Evolutionary conservation across 2,329 filamentous ascomycete genomes (phyloP).

Genomic region (Penicillium corylophilum): DNA sequence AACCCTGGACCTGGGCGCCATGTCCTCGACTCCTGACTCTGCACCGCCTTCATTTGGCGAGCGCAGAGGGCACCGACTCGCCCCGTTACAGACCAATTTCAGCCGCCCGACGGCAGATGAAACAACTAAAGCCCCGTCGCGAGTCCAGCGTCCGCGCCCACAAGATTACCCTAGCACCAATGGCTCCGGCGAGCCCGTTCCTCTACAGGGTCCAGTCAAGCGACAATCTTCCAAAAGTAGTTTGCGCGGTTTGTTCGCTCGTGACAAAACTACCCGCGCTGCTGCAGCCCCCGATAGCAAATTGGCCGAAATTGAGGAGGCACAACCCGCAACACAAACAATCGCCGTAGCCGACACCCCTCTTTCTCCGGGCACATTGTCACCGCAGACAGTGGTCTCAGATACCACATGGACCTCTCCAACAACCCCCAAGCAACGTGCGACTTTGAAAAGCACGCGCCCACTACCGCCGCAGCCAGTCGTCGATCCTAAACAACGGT

Average conservation of each 20-base stretch:
- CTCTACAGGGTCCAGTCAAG: slow-evolving; percentile 33
- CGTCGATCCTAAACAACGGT: slow-evolving; percentile 23
- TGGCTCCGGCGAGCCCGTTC: slow-evolving; percentile 30
- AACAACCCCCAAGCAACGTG: slow-evolving; percentile 15
- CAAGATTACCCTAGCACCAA: slow-evolving; percentile 30
- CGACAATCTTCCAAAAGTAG: slow-evolving; percentile 39
- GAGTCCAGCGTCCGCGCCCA: slow-evolving; percentile 34
- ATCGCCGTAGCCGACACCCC: slow-evolving; percentile 17
- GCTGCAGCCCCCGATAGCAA: slow-evolving; percentile 23
- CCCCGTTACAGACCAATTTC: slow-evolving; percentile 41
- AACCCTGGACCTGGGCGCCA: slow-evolving; percentile 8
- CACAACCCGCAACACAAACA: slow-evolving; percentile 14
- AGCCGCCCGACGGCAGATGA: slow-evolving; percentile 25
- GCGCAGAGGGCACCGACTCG: slow-evolving; percentile 37
- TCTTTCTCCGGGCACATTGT: slow-evolving; percentile 28
- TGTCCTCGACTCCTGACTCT: slow-evolving; percentile 10
- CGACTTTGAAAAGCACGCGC: slow-evolving; percentile 24
- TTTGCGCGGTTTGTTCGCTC: slow-evolving; percentile 38
- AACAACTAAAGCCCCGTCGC: slow-evolving; percentile 13
- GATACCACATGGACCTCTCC: slow-evolving; percentile 28
- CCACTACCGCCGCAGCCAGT: slow-evolving; percentile 8
- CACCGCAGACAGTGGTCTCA: slow-evolving; percentile 27
- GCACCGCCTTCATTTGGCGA: slow-evolving; percentile 33
- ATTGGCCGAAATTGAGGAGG: slow-evolving; percentile 36
- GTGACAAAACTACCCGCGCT: slow-evolving; percentile 34